Evolutionary conservation across 164 flowering plant genomes (phyloP).

Genomic region (Santalum album): DNA sequence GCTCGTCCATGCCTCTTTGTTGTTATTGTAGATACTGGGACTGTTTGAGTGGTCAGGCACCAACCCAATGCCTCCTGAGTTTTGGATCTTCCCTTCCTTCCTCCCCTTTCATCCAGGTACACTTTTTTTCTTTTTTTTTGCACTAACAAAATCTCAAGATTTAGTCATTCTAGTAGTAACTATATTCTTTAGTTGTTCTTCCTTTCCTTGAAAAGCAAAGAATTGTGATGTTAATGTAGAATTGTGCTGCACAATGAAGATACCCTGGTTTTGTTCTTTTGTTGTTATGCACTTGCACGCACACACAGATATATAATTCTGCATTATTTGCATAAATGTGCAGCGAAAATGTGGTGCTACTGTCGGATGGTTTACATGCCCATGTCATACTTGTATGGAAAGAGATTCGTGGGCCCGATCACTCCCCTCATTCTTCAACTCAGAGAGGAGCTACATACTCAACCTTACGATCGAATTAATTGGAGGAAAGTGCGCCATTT

Average conservation of each 20-base stretch:
- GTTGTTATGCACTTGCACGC: too few relatives aligned
- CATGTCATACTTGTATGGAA: conserved; percentile 38
- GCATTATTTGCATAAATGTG: too few relatives aligned
- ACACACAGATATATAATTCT: too few relatives aligned
- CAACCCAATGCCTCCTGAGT: conserved; percentile 48
- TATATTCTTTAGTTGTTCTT: too few relatives aligned
- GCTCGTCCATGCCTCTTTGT: background rate
- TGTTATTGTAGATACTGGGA: conserved; percentile 24
- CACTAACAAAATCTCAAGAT: background rate
- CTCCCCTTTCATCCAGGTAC: conserved; percentile 34
- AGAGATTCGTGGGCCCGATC: conserved; percentile 35
- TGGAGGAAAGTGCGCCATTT: conserved; percentile 34
- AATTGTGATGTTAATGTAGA: too few relatives aligned
- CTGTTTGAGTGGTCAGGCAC: conserved; percentile 37
- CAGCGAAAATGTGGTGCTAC: conserved; percentile 49
- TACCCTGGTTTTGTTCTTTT: too few relatives aligned
- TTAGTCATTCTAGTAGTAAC: background rate
- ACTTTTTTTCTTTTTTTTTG: background rate
- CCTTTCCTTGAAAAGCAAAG: too few relatives aligned
- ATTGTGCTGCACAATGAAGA: too few relatives aligned
- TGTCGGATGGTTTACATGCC: conserved; percentile 38
- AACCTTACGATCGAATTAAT: conserved; percentile 31
- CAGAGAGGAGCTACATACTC: conserved; percentile 29
- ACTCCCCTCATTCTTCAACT: conserved; percentile 37
- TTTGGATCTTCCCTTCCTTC: conserved; percentile 34